Evolutionary conservation across 2,329 filamentous ascomycete species (phyloP).

Genomic region (Arthrobotrys entomopaga): DNA sequence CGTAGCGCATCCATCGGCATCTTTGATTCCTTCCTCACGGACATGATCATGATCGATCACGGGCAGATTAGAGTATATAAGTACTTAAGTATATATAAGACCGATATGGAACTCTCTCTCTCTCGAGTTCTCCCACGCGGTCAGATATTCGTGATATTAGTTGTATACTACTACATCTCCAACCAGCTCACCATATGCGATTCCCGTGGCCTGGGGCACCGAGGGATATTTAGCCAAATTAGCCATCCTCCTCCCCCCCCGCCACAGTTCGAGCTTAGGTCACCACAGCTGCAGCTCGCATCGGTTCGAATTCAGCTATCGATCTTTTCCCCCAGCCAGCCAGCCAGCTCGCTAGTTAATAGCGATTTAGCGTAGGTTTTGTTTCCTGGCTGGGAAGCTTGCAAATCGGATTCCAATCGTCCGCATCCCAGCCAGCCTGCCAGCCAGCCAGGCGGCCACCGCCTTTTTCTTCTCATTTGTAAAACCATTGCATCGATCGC

Average conservation of each 20-base stretch:
- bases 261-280: conserved; percentile 6
- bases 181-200: neutral
- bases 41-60: no score
- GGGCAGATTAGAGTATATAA: no score
- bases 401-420: no score
- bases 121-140: no score
- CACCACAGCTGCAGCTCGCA: neutral
- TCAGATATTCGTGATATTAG: no score
- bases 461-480: no score
- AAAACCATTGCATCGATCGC: neutral
- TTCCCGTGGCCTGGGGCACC: conserved; percentile 22
- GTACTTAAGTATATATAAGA: no score
- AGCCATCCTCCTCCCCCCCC: no score
- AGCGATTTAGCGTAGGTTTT: neutral
- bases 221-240: conserved; percentile 32
- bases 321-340: neutral
- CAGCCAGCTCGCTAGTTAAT: conserved; percentile 26
- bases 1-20: neutral
- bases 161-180: no score
- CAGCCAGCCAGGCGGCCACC: neutral
- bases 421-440: neutral
- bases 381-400: conserved; percentile 18
- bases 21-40: no score
- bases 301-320: conserved; percentile 5
- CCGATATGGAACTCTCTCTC: no score